Evolutionary conservation across 2,329 filamentous ascomycete species (phyloP), one percentile per base, ranked within the genome.

Genomic region (Fusarium sp.): DNA sequence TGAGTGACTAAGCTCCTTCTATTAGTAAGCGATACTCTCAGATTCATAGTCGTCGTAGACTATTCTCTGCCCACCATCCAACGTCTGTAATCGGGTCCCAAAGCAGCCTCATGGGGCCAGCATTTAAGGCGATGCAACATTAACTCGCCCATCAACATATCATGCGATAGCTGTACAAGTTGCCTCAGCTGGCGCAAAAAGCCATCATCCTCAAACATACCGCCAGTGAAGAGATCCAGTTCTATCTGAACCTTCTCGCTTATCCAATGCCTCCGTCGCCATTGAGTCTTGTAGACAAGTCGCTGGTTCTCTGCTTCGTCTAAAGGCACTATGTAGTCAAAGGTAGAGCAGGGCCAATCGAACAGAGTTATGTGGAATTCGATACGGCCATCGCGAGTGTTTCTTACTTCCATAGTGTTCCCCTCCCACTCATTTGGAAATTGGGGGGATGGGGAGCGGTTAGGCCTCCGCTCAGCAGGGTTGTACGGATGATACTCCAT

Each of bases 1-100:
- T 6, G 4, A 6, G 28, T 33, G 17, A 24, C 6, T 24, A 24
- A 33, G 2, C 6, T 17, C 12, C 11, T 24, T 4, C 0, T 6
- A 20, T 35, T 14, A 10, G 22, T 2, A 20, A 51, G 14, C 5
- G 8, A 51, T 35, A 10, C 22, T 35, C 8, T 35, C 15, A 5
- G 11, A 24, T 24, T 35, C 8, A 24, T 22, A 20, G 12, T 14
- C 3, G 11, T 14, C 15, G 31, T 51, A 18, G 48, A 18, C 31
- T 35, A 51, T 4, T 20, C 31, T 20, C 22, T 20, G 7, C 22
- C 31, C 22, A 35, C 17, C 31, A 24, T 51, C 8, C 22, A 10
- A 7, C 31, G 48, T 18, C 48, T 51, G 17, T 51, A 24, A 13
- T 17, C 31, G 12, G n/a, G 22, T 20, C 31, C 22, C 48, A 51